Conservation (phyloP, 306 rosid genomes). For the Hippophae rhamnoides region DNA sequence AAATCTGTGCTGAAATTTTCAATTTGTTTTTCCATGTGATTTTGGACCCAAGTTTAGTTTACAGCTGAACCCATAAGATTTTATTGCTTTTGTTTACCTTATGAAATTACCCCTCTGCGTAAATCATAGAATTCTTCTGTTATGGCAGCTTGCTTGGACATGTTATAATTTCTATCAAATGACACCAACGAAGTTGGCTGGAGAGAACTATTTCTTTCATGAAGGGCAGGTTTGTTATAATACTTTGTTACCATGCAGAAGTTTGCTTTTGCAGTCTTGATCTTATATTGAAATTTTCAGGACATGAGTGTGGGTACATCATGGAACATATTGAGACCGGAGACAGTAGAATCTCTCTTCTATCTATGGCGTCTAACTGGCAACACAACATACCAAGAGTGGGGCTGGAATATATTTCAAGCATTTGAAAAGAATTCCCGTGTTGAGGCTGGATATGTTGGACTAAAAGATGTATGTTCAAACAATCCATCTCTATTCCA, state of each 20-base stretch:
- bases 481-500: not conserved
- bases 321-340: slow-evolving; percentile 97
- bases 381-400: slow-evolving; percentile 90
- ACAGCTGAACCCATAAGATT: too few species aligned
- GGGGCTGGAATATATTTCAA: slow-evolving; percentile 99
- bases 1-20: not conserved
- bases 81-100: not conserved
- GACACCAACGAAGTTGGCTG: slow-evolving; percentile 93
- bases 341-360: slow-evolving; percentile 92
- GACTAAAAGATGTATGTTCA: slow-evolving; percentile 73
- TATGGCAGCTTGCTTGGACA: slow-evolving; percentile 93
- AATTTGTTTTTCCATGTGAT: not conserved
- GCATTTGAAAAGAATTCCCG: slow-evolving; percentile 98
- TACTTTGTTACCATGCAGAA: slow-evolving; percentile 6
- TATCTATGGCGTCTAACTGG: slow-evolving; percentile 97
- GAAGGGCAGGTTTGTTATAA: slow-evolving; percentile 63
- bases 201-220: slow-evolving; percentile 84
- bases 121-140: slow-evolving; percentile 15
- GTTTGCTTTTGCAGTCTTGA: slow-evolving; percentile 10
- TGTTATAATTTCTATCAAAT: slow-evolving; percentile 97
- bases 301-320: slow-evolving; percentile 96
- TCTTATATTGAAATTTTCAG: slow-evolving; percentile 28
- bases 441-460: slow-evolving; percentile 81
- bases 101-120: not conserved
- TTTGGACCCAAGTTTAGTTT: not conserved